Percentiles rank a stretch among this genome's conserved stretches.
phyloP scores from a whole-genome alignment of 2,329 filamentous ascomycete species.

The Chaetomium sp. region DNA sequence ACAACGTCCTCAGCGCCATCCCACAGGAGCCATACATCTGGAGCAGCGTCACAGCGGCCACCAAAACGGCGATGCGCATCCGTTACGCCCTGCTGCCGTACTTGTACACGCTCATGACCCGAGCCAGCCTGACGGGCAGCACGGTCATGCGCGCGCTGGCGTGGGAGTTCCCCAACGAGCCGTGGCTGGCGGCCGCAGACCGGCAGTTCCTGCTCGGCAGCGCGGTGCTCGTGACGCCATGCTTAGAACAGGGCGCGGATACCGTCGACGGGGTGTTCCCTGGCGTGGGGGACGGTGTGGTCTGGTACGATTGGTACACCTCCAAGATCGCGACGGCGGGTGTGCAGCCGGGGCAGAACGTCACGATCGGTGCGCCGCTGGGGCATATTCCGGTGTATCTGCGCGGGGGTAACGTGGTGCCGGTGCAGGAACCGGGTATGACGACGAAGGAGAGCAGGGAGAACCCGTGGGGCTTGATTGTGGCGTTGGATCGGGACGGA shows the following conservation, averaged over 20 bases:
- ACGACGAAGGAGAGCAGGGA: slow-evolving; percentile 58
- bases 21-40: slow-evolving; percentile 68
- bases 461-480: slow-evolving; percentile 61
- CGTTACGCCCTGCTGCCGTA: slow-evolving; percentile 68
- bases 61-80: slow-evolving; percentile 61
- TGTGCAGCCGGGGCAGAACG: slow-evolving; percentile 32
- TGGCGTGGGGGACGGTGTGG: slow-evolving; percentile 41
- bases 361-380: slow-evolving; percentile 42
- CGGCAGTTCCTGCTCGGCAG: slow-evolving; percentile 66
- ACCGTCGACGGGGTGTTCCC: slow-evolving; percentile 65
- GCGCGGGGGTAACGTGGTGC: slow-evolving; percentile 60
- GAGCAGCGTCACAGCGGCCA: slow-evolving; percentile 57
- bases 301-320: slow-evolving; percentile 81
- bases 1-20: slow-evolving; percentile 56
- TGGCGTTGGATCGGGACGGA: slow-evolving; percentile 50
- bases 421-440: slow-evolving; percentile 60
- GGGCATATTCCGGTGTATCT: slow-evolving; percentile 67
- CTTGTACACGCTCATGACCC: slow-evolving; percentile 67
- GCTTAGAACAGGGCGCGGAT: slow-evolving; percentile 55
- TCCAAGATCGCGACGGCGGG: slow-evolving; percentile 42
- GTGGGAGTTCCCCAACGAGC: slow-evolving; percentile 70
- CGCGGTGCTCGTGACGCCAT: slow-evolving; percentile 60
- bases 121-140: slow-evolving; percentile 56
- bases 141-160: slow-evolving; percentile 67
- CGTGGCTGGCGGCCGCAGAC: slow-evolving; percentile 58